These are phyloP conservation scores for Primulina tabacum DNA, from an alignment of 257 asterid genomes.

Conservation along the genomic window DNA sequence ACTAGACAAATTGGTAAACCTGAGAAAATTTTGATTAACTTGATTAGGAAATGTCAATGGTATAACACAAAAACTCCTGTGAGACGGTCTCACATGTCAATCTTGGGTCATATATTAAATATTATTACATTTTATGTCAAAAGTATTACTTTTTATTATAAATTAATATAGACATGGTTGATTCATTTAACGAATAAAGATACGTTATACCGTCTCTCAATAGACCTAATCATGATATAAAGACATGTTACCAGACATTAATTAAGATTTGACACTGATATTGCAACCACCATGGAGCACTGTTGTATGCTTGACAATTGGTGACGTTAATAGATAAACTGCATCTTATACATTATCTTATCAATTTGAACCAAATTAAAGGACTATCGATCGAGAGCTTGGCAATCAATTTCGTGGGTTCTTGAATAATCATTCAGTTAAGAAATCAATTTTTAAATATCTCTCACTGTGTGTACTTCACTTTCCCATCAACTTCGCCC, in stretches of 20 bases:
- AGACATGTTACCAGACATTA: neutral
- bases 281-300: neutral
- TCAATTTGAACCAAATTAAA: neutral
- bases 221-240: no score
- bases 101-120: no score
- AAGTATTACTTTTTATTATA: no score
- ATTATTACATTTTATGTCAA: no score
- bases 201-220: no score
- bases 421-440: neutral
- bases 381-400: neutral
- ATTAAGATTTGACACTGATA: neutral
- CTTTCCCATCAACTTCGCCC: neutral
- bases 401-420: neutral
- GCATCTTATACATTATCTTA: neutral
- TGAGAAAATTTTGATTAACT: neutral
- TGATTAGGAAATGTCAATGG: neutral
- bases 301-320: neutral
- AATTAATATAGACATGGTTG: no score
- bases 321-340: neutral
- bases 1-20: neutral
- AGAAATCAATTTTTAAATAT: neutral
- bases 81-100: no score
- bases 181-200: no score
- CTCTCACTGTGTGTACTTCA: no score
- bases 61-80: no score